Percentiles rank a stretch among this genome's conserved stretches.
These are phyloP conservation scores for Niebla homalea DNA, from an alignment of 495 filamentous ascomycete species.

Conservation along the genomic window DNA sequence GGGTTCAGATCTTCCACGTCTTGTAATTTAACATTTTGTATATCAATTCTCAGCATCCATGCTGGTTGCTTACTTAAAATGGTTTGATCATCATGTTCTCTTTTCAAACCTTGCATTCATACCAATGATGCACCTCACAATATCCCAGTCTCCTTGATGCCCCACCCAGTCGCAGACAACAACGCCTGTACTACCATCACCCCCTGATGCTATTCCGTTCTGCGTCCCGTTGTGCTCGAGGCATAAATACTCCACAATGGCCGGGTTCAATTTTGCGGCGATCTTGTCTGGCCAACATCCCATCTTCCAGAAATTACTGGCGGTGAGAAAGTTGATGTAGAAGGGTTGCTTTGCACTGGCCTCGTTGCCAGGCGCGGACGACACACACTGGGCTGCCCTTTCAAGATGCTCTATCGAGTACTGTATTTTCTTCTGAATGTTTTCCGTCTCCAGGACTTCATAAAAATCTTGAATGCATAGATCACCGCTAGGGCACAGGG, in stretches of 20 bases:
- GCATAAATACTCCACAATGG: conserved; percentile 67
- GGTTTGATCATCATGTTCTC: conserved; percentile 16
- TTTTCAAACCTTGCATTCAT: conserved; percentile 72
- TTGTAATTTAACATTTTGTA: not conserved
- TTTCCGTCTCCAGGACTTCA: conserved; percentile 62
- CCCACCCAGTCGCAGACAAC: conserved; percentile 94
- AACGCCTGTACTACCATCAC: conserved; percentile 79
- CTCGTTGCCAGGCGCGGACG: conserved; percentile 11
- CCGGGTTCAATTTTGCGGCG: conserved; percentile 86
- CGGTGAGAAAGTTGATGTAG: conserved; percentile 82
- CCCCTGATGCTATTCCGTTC: conserved; percentile 30
- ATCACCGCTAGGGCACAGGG: conserved; percentile 54
- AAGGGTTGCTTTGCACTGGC: conserved; percentile 43
- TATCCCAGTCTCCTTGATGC: conserved; percentile 79
- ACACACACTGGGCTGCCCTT: conserved; percentile 44
- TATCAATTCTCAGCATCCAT: not conserved
- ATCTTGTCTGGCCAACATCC: conserved; percentile 90
- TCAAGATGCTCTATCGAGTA: conserved; percentile 61
- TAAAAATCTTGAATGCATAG: conserved; percentile 93
- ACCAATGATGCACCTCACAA: conserved; percentile 75
- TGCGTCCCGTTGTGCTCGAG: conserved; percentile 39
- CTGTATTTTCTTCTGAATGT: conserved; percentile 68
- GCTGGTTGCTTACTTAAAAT: no score
- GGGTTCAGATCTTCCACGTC: not conserved
- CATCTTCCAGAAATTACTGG: conserved; percentile 83